phyloP scores from a whole-genome alignment of 345 rosid genomes.

The Xanthoceras sorbifolium region DNA sequence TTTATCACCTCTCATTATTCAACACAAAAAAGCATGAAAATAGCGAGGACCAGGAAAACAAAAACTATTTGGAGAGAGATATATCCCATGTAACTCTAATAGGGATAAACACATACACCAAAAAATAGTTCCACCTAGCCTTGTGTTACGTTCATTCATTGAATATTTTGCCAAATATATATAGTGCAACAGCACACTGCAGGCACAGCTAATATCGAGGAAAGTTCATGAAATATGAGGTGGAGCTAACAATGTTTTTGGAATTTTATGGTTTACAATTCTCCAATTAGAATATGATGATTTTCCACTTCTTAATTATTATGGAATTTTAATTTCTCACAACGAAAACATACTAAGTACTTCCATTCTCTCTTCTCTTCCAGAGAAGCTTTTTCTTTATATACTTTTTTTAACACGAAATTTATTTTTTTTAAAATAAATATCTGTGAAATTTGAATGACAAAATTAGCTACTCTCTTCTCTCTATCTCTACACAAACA shows the following conservation, averaged over 20 bases:
- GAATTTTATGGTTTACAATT: neutral
- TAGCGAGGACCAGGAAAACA: too few relatives aligned
- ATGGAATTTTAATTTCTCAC: neutral
- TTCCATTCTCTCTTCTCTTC: neutral
- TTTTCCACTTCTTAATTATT: neutral
- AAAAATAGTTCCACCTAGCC: neutral
- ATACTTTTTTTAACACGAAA: neutral
- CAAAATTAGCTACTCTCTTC: neutral
- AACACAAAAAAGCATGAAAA: too few relatives aligned
- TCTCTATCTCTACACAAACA: neutral
- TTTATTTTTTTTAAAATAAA: too few relatives aligned
- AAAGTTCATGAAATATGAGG: neutral
- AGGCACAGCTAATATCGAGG: slow-evolving; percentile 8
- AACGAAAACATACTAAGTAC: neutral
- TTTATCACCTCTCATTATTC: too few relatives aligned
- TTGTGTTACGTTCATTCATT: neutral
- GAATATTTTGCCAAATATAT: neutral
- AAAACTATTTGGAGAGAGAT: too few relatives aligned
- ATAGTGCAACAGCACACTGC: neutral
- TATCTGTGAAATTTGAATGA: neutral
- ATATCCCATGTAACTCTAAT: neutral
- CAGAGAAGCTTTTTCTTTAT: neutral
- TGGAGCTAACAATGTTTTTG: neutral
- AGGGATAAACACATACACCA: neutral
- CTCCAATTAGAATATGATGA: neutral